phyloP scores from a whole-genome alignment of 495 filamentous ascomycete genomes.

The Aspergillus leporis region DNA sequence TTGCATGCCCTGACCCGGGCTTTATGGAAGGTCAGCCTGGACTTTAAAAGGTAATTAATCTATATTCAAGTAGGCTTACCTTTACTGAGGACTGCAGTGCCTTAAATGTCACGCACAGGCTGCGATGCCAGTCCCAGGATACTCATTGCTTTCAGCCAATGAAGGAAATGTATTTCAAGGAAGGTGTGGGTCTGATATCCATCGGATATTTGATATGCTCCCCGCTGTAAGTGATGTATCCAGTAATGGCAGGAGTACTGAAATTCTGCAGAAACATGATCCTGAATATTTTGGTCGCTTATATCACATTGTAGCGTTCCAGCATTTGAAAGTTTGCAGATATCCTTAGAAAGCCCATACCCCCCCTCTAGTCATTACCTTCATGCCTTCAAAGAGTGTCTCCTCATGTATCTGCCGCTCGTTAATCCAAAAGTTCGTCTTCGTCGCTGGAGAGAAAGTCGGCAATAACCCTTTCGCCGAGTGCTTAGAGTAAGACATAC shows the following conservation, averaged over 20 bases:
- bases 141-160: neutral
- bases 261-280: neutral
- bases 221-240: neutral
- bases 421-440: constrained; percentile 17
- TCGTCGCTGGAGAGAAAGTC: constrained; percentile 6
- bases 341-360: neutral
- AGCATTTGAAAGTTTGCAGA: neutral
- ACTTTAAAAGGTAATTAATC: neutral
- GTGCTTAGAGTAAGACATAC: no score
- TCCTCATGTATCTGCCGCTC: constrained; percentile 12
- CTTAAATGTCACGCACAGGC: constrained; percentile 1
- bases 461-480: neutral
- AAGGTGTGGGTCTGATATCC: neutral
- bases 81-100: constrained; percentile 4
- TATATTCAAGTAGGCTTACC: neutral
- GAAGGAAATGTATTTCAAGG: neutral
- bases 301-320: neutral
- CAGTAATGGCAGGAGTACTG: neutral
- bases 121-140: constrained; percentile 9
- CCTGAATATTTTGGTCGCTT: neutral
- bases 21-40: constrained; percentile 17
- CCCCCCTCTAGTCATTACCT: neutral
- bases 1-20: neutral
- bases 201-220: neutral
- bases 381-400: neutral